A percentile compares a stretch with the other conserved stretches of the same genome.
phyloP scores from a whole-genome alignment of 495 filamentous ascomycete genomes.

The Parathielavia hyrcaniae region DNA sequence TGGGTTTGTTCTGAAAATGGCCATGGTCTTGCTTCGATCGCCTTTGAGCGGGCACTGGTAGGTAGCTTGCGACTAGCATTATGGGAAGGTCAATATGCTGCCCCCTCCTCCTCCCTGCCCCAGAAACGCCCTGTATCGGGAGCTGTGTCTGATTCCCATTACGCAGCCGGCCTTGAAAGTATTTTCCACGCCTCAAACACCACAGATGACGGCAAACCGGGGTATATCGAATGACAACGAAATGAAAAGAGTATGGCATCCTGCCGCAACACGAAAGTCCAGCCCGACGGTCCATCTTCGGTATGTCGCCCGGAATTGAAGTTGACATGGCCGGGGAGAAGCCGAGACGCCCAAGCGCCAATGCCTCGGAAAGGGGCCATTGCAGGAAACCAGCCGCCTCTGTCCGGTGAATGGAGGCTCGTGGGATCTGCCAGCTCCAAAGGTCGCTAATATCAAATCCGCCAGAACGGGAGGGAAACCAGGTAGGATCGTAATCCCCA shows the following conservation, averaged over 20 bases:
- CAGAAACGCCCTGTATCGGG: not conserved
- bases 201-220: conserved; percentile 25
- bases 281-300: too few relatives aligned
- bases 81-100: not conserved
- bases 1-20: not conserved
- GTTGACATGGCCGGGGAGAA: too few relatives aligned
- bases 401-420: not conserved
- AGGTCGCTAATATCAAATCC: not conserved
- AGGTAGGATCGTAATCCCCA: conserved; percentile 17
- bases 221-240: conserved; percentile 42
- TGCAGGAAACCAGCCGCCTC: not conserved
- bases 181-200: conserved; percentile 22
- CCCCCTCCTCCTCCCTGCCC: not conserved
- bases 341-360: not conserved
- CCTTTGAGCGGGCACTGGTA: not conserved
- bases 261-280: not conserved
- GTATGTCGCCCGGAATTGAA: not conserved
- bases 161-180: not conserved
- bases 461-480: not conserved
- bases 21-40: not conserved
- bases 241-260: conserved; percentile 26
- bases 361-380: not conserved
- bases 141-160: not conserved
- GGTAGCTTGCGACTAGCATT: not conserved
- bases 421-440: not conserved